These are phyloP conservation scores for Ophiocordyceps camponoti-rufipedis DNA, from an alignment of 2,329 filamentous ascomycete genomes.

Conservation along the genomic window DNA sequence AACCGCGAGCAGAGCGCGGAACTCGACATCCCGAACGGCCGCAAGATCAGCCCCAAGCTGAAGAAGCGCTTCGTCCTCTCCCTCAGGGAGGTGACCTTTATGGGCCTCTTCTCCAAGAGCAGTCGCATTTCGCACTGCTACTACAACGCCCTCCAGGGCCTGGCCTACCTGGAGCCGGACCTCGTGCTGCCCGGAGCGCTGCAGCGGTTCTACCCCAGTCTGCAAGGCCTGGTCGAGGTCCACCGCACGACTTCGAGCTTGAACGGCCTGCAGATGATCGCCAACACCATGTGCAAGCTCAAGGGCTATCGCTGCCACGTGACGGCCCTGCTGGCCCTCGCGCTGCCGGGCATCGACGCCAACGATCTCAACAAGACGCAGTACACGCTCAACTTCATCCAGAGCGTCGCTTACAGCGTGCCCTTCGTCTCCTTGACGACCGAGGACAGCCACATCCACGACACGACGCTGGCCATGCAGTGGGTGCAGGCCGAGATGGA, in stretches of 20 bases:
- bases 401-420: constrained; percentile 90
- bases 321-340: constrained; percentile 80
- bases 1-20: constrained; percentile 89
- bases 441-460: constrained; percentile 47
- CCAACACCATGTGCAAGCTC: constrained; percentile 75
- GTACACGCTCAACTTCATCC: constrained; percentile 86
- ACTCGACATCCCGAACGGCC: constrained; percentile 65
- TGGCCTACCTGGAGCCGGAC: constrained; percentile 81
- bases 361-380: constrained; percentile 96
- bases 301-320: constrained; percentile 97
- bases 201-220: constrained; percentile 89
- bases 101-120: constrained; percentile 96
- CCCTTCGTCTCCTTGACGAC: constrained; percentile 59
- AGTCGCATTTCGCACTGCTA: constrained; percentile 82
- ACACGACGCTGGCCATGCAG: constrained; percentile 63
- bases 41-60: constrained; percentile 61
- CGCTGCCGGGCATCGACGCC: constrained; percentile 87
- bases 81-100: constrained; percentile 83
- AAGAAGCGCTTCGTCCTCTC: constrained; percentile 81
- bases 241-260: constrained; percentile 91
- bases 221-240: constrained; percentile 93
- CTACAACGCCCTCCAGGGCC: constrained; percentile 70
- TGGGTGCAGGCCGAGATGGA: constrained; percentile 95
- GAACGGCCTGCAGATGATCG: constrained; percentile 78
- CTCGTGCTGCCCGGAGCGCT: constrained; percentile 83